A percentile compares a stretch with the other conserved stretches of the same genome.
Conservation (phyloP, 2,329 filamentous ascomycete genomes). For the Exophiala calicioides region DNA sequence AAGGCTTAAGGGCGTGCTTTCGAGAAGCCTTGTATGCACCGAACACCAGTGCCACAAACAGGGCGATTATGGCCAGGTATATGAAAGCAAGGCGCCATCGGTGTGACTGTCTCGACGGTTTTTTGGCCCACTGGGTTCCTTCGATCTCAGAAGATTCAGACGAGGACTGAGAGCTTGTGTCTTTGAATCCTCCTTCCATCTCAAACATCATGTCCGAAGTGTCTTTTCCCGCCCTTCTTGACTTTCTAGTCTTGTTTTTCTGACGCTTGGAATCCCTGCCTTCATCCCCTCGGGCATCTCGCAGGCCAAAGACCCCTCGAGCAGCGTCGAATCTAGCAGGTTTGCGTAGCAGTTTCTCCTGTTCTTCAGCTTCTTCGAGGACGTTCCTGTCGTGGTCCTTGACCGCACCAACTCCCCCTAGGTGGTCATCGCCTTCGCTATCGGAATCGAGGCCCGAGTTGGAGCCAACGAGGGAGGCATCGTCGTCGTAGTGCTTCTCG, state of each 20-base stretch:
- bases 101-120: slow-evolving; percentile 30
- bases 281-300: slow-evolving; percentile 45
- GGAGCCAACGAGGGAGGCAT: slow-evolving; percentile 22
- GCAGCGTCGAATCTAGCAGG: slow-evolving; percentile 40
- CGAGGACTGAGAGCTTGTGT: slow-evolving; percentile 64
- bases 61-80: slow-evolving; percentile 46
- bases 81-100: slow-evolving; percentile 27
- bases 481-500: slow-evolving; percentile 30
- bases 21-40: slow-evolving; percentile 59
- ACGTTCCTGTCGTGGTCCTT: slow-evolving; percentile 39
- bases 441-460: slow-evolving; percentile 16
- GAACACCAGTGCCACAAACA: slow-evolving; percentile 58
- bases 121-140: slow-evolving; percentile 39
- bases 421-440: slow-evolving; percentile 10
- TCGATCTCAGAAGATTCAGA: slow-evolving; percentile 59
- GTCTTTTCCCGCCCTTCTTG: slow-evolving; percentile 52
- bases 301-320: slow-evolving; percentile 44
- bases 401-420: slow-evolving; percentile 9
- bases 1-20: slow-evolving; percentile 29
- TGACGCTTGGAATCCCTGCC: slow-evolving; percentile 51
- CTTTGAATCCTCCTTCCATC: slow-evolving; percentile 76
- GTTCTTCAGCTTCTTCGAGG: slow-evolving; percentile 71
- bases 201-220: slow-evolving; percentile 78
- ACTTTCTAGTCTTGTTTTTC: slow-evolving; percentile 47
- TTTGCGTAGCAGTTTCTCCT: slow-evolving; percentile 50